Base-by-base conservation (phyloP, 257 asterid genomes). In the Coffea canephora region DNA sequence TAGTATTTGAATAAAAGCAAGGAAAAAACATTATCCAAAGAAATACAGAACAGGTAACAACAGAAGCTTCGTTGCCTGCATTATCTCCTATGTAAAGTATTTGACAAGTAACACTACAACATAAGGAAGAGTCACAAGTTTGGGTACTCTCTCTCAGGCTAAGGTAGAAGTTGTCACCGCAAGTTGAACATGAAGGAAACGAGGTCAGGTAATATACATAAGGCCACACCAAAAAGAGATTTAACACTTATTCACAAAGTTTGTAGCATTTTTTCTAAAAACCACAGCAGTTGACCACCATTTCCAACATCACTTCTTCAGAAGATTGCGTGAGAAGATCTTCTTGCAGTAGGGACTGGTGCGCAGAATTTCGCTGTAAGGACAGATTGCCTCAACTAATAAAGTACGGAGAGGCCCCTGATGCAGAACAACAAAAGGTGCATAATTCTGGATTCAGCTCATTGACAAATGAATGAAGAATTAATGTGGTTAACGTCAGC, bases 341-440 rank as follows among this genome's bases (percentile, higher is more conserved):
- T 83, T 87, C 83, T 85, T 87, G 86, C 90, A 83, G 81, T 81
- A 83, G 59, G 90, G 90, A 83, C 77, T 87, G 69, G 83, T 69
- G 65, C 84, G 84, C 62, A 85, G 84, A 59, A 52, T 27, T 78
- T 73, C 73, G 79, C 5, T 39, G 43, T 83, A 68, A 65, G 87
- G 86, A 61, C 78, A 77, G 75, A 85, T 59, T 61, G 86, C 87
- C 65, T 81, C 77, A 34, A 85, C 83, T 69, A 85, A 31, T 48
- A 77, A 8, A 15, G 79, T 52, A 34, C 77, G 90, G 46, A 66
- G 61, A 18, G 80, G 52, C 7, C 87, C 90, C 90, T 87, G 83
- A 21, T 75, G 46, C 55, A 69, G 18, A 64, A 25, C 74, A 68
- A 50, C 23, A 78, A n/a, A 70, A 59, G 61, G 73, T 43, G 14